Conservation (phyloP, 129 eudicot genomes). For the Chrysanthemum seticuspe region DNA sequence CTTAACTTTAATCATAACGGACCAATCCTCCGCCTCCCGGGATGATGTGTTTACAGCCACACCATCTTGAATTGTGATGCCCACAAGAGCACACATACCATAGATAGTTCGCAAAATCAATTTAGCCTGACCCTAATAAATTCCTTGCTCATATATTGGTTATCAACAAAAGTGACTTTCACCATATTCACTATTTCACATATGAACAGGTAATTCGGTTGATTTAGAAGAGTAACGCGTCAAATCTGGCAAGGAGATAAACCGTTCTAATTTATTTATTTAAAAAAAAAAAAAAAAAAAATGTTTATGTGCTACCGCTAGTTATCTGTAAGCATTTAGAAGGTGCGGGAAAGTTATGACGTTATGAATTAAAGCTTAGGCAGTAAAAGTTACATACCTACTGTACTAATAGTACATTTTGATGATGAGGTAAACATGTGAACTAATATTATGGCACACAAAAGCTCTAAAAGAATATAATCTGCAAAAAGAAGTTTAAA, state of each 20-base stretch:
- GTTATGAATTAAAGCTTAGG: conserved; percentile 4
- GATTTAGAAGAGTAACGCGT: too few species aligned
- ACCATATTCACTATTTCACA: neutral
- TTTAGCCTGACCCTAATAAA: neutral
- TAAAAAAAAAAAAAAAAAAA: too few species aligned
- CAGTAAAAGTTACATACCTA: conserved; percentile 25
- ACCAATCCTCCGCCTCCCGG: neutral
- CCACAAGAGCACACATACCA: neutral
- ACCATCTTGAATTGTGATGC: neutral
- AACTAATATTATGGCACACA: neutral
- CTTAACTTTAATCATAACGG: too few species aligned
- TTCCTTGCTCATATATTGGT: conserved; percentile 3
- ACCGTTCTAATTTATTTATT: neutral
- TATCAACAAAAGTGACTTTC: too few species aligned
- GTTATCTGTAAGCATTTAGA: conserved; percentile 4
- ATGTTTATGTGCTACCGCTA: neutral
- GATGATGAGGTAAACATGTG: conserved; percentile 31
- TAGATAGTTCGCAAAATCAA: neutral
- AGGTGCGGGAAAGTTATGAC: conserved; percentile 16
- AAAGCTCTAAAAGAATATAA: conserved; percentile 16
- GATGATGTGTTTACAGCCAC: neutral
- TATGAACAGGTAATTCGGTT: neutral
- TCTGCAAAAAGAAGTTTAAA: conserved; percentile 7
- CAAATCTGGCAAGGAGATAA: neutral
- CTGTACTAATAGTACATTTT: conserved; percentile 6